phyloP scores from a whole-genome alignment of 208 protist species.

The Crithidia acanthocephali region DNA sequence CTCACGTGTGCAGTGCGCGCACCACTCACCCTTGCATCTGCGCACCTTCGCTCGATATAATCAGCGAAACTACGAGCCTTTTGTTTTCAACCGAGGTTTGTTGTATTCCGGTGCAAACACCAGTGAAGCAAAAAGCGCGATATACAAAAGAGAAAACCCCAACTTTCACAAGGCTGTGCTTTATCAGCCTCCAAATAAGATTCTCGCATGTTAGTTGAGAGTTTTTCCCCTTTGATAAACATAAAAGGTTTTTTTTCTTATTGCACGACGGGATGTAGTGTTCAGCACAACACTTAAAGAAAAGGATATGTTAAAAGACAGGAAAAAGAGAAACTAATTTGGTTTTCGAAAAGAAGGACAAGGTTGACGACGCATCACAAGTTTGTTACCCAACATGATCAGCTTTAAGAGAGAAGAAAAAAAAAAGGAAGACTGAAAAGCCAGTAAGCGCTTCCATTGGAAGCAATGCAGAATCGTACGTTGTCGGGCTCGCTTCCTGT shows the following conservation, averaged over 20 bases:
- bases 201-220: neutral
- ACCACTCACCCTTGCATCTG: too few species aligned
- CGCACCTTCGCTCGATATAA: too few species aligned
- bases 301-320: slow-evolving; percentile 12
- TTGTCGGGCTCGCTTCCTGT: neutral
- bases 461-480: neutral
- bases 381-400: slow-evolving; percentile 34
- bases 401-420: slow-evolving; percentile 8
- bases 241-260: too few species aligned
- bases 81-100: neutral
- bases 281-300: slow-evolving; percentile 13
- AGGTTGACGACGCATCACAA: slow-evolving; percentile 11
- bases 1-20: too few species aligned
- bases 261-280: neutral
- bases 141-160: slow-evolving; percentile 21
- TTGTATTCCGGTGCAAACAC: neutral
- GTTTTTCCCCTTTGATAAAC: neutral
- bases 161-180: neutral
- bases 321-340: neutral
- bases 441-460: neutral
- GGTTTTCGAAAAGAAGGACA: neutral
- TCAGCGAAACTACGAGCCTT: too few species aligned
- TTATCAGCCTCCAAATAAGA: neutral
- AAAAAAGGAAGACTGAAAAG: slow-evolving; percentile 13
- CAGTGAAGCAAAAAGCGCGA: slow-evolving; percentile 14